Conservation (phyloP, 1,139 yeast genomes). For the Yamadazyma friedrichii region DNA sequence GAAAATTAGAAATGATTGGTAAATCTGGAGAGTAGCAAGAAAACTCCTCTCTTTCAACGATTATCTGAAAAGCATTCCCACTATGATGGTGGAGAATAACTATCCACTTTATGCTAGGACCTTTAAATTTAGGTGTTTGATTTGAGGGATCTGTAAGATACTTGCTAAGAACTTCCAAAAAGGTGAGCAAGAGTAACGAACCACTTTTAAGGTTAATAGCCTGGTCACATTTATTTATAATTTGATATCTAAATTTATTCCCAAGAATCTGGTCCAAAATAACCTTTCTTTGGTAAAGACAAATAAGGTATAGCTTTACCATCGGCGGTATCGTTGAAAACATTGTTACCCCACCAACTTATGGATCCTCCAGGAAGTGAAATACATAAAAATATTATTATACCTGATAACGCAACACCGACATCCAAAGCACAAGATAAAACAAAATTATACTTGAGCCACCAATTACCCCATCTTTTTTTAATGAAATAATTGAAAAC, state of each 20-base stretch:
- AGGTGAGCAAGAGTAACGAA: too few relatives aligned
- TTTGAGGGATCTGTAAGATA: too few relatives aligned
- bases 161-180: too few relatives aligned
- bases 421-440: slow-evolving; percentile 45
- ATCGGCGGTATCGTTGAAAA: slow-evolving; percentile 9
- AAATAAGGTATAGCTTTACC: slow-evolving; percentile 3
- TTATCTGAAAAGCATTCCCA: too few relatives aligned
- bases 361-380: slow-evolving; percentile 27
- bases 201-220: too few relatives aligned
- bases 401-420: slow-evolving; percentile 42
- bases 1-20: too few relatives aligned
- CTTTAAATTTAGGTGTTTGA: too few relatives aligned
- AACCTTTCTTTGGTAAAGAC: background rate
- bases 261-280: slow-evolving; percentile 8
- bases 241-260: background rate
- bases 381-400: slow-evolving; percentile 38
- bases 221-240: slow-evolving; percentile 32
- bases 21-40: too few relatives aligned
- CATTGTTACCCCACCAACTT: slow-evolving; percentile 38
- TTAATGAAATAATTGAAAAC: slow-evolving; percentile 31
- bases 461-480: slow-evolving; percentile 43
- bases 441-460: slow-evolving; percentile 42
- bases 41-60: too few relatives aligned
- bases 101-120: too few relatives aligned
- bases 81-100: too few relatives aligned